A percentile compares a stretch with the other conserved stretches of the same genome.
Conservation (phyloP, 176 grass and related monocot species). For the Cenchrus fungigraminus region DNA sequence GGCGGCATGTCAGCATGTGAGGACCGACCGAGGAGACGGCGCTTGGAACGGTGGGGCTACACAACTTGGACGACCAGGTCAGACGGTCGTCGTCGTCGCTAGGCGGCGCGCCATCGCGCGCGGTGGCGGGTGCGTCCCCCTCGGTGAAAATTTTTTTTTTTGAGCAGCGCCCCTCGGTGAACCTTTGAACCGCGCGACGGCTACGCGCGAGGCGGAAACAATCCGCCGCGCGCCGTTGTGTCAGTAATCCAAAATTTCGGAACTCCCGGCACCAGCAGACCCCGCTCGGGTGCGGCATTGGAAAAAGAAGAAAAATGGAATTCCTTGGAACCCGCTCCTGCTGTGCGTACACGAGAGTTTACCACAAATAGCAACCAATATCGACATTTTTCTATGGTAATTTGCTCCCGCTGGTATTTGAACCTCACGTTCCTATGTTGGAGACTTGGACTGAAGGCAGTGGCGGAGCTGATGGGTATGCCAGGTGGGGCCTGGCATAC, state of each 20-base stretch:
- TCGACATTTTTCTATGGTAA: not conserved
- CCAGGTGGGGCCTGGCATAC: too few species aligned
- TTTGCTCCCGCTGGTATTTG: too few species aligned
- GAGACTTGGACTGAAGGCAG: too few species aligned
- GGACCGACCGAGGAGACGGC: not conserved
- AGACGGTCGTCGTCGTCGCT: not conserved
- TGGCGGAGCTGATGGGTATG: too few species aligned
- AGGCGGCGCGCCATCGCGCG: not conserved
- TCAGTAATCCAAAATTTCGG: slow-evolving; percentile 14
- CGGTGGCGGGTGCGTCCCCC: not conserved
- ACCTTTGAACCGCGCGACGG: not conserved
- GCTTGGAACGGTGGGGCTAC: not conserved
- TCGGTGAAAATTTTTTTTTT: too few species aligned
- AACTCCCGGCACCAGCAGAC: not conserved
- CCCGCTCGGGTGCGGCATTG: not conserved
- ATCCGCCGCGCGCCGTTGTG: not conserved
- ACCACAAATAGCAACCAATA: not conserved
- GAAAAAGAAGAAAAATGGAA: not conserved
- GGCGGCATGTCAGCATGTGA: not conserved
- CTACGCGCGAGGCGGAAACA: not conserved
- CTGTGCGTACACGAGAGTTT: not conserved
- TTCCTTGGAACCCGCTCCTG: not conserved
- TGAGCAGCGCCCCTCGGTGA: too few species aligned
- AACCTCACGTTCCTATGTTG: too few species aligned
- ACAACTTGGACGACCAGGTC: not conserved